Conservation (phyloP, 257 asterid genomes). For the Forsythia suspensa region DNA sequence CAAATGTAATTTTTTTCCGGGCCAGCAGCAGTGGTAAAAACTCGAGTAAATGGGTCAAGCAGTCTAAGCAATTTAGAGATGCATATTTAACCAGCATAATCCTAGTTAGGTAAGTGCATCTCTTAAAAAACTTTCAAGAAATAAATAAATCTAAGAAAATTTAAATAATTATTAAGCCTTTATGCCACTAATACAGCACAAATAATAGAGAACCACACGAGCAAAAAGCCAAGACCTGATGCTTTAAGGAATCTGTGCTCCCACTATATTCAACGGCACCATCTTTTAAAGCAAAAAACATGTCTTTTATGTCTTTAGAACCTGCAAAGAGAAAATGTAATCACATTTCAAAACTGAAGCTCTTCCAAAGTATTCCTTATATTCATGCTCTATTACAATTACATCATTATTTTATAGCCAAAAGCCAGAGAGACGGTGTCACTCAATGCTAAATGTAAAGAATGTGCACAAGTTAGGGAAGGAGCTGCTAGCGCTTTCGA, state of each 20-base stretch:
- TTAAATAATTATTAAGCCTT: conserved; percentile 14
- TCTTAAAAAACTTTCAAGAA: background rate
- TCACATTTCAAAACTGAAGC: conserved; percentile 11
- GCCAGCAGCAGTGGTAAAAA: background rate
- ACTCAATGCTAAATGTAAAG: background rate
- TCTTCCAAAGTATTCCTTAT: conserved; percentile 5
- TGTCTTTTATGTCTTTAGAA: conserved; percentile 76
- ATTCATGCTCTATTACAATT: conserved; percentile 6
- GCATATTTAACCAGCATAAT: background rate
- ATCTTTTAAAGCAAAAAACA: conserved; percentile 66
- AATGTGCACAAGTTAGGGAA: background rate
- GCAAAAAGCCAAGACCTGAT: conserved; percentile 59
- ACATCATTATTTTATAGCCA: conserved; percentile 12
- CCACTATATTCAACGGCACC: conserved; percentile 53
- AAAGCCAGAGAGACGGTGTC: background rate
- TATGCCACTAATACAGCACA: conserved; percentile 3
- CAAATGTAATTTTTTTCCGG: background rate
- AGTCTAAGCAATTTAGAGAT: background rate
- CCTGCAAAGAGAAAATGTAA: conserved; percentile 57
- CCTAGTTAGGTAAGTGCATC: background rate
- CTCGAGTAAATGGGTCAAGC: background rate
- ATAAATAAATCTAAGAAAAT: conserved; percentile 9
- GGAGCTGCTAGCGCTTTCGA: background rate
- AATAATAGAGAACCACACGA: background rate
- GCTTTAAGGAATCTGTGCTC: conserved; percentile 51